Evolutionary conservation across 1,139 yeast species (phyloP).

Genomic region (Scheffersomyces titani): DNA sequence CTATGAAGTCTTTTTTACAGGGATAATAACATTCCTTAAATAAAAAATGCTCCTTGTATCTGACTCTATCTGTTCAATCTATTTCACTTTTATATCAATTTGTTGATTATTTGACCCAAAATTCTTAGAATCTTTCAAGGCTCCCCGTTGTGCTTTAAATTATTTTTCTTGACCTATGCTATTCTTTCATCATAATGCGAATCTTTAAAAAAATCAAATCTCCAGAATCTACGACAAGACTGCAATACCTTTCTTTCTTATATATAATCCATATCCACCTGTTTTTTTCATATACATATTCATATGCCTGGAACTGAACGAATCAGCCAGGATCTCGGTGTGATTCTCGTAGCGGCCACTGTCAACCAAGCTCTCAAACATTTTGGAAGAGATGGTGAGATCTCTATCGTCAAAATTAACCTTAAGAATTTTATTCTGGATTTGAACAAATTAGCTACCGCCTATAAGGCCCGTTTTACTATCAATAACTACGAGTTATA

Average conservation of each 20-base stretch:
- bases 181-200: conserved; percentile 10
- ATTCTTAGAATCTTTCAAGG: no score
- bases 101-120: no score
- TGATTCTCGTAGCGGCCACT: conserved; percentile 31
- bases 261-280: background rate
- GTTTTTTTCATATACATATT: conserved; percentile 1
- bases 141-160: no score
- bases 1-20: background rate
- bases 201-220: conserved; percentile 10
- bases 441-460: conserved; percentile 16
- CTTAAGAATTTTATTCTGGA: conserved; percentile 18
- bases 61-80: no score
- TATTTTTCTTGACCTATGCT: no score
- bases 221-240: background rate
- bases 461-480: conserved; percentile 16
- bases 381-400: conserved; percentile 9
- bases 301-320: conserved; percentile 2
- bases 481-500: conserved; percentile 3
- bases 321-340: conserved; percentile 20
- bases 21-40: background rate
- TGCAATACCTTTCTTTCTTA: conserved; percentile 1
- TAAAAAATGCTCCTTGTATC: no score
- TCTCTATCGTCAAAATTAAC: conserved; percentile 16
- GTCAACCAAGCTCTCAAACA: conserved; percentile 25
- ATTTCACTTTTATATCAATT: no score